These are phyloP conservation scores for Suillus occidentalis DNA, from an alignment of 768 basidiomycete species.

Conservation along the genomic window DNA sequence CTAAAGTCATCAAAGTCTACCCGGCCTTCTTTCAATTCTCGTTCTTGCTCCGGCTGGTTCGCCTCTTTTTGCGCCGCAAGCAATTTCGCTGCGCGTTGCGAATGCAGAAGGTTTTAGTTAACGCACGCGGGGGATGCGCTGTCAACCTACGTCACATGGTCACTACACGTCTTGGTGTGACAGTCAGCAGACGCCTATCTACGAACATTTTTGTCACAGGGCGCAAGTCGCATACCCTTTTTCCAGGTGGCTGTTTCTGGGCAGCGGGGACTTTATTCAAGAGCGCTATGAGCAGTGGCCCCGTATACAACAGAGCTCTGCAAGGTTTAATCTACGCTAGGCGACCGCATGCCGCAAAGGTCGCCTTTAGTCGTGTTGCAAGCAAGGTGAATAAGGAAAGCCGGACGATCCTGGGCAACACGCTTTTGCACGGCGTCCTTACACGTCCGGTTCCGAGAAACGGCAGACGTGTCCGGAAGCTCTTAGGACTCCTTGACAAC, in stretches of 20 bases:
- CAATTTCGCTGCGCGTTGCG: conserved; percentile 31
- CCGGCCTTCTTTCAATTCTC: conserved; percentile 41
- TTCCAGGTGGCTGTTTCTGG: neutral
- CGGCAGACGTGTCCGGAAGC: conserved; percentile 45
- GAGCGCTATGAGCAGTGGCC: conserved; percentile 16
- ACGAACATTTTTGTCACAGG: neutral
- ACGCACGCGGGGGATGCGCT: neutral
- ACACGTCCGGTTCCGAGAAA: conserved; percentile 35
- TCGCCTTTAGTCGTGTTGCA: conserved; percentile 35
- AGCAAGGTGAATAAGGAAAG: conserved; percentile 29
- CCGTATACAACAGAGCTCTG: conserved; percentile 22
- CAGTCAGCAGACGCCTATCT: neutral
- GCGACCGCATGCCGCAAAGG: conserved; percentile 45
- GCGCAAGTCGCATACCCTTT: neutral
- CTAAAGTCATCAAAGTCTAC: conserved; percentile 34
- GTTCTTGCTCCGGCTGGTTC: conserved; percentile 39
- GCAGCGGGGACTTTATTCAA: neutral
- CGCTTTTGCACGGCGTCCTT: conserved; percentile 49
- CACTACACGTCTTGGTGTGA: neutral
- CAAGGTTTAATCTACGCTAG: conserved; percentile 38
- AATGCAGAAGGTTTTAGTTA: neutral
- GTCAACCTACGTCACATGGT: neutral
- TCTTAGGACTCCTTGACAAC: conserved; percentile 38
- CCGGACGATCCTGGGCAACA: conserved; percentile 54
- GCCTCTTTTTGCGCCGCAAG: conserved; percentile 40